Evolutionary conservation across 768 basidiomycete species (phyloP), one percentile per base, ranked within the genome.

Genomic region (Suillus plorans): DNA sequence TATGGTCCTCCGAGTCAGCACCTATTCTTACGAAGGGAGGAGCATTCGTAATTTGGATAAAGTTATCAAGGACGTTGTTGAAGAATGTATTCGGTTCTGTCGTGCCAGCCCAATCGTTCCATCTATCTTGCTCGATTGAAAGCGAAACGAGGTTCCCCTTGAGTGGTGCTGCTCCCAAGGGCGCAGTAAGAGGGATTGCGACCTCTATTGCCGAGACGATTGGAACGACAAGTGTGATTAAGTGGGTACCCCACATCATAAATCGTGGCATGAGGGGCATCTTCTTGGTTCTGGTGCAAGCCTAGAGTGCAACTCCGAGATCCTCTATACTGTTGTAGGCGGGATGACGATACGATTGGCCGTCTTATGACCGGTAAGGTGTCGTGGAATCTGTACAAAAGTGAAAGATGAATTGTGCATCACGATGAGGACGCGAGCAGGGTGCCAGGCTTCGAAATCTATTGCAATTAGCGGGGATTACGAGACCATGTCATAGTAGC

Each of bases 121-220:
- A 90, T 41, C 86, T 79, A 67, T 91, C 89, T 73, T 88, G 85
- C 69, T 90, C 90, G 61, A 90, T 83, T 37, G 89, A 90, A 67
- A 90, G 83, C 0, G 86, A 88, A 34, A 90, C 68, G 14, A 89
- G 74, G 13, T 83, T 83, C 8, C 80, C 79, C 9, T 78, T 74
- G 2, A 89, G 73, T 1, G 64, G 63, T 10, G 76, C 71, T 4
- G 85, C 79, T 49, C 57, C 66, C 5, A 69, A 63, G 1, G 83
- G 82, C 22, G 79, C 69, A 13, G 68, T 63, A 45, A 81, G 66
- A 10, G 84, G 79, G 28, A 89, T 69, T 1, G 80, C 66, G 34
- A 87, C 78, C 49, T 78, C 49, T 44, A 69, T 42, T 3, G 65
- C 66, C 41, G 47, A 64, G 62, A 31, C 65, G 18, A 65, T 62